Base-by-base conservation (phyloP, 176 grass and related monocot genomes). In the Carex littledalei region DNA sequence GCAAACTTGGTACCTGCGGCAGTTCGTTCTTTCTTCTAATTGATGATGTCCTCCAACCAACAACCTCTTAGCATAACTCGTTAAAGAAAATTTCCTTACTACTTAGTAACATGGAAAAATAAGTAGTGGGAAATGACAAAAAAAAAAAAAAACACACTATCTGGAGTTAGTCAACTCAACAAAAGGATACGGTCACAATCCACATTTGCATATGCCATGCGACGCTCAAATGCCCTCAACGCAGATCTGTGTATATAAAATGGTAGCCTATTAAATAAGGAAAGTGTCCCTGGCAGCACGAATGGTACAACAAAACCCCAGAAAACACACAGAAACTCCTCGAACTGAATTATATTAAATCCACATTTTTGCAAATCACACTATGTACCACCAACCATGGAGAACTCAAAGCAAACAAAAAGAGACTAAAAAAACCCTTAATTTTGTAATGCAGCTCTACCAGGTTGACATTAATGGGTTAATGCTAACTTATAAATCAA, bases 11-110 rank as follows among this genome's bases (percentile, higher is more conserved):
- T 85, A 98, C 96, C 86, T 92, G 85, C 26, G 93, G 96, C 37
- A 95, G 81, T 77, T 98, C 93, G 15, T 86, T 84, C 57, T 90
- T 94, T 87, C 91, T 94, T 92, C 96, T 93, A 55, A 94, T 95
- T 86, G 93, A 98, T 53, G 96, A 95, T 68, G 96, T 95, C 87
- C 96, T 91, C 96, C 96, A 98, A 79, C 96, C 96, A 88, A 95
- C 96, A 84, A 98, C 89, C 74, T 98, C 93, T 94, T 85, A 85
- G 84, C 85, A 89, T 22, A 50, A 75, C 55, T 81, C 34, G 70
- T 88, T 90, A 90, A 94, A 70, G 89, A 87, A 81, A 77, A 52
- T 12, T 5, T 4, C 17, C 61, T 84, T 4, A 21, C 62, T 47
- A 74, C 16, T 7, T 61, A n/a, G 2, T 85, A 60, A 74, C 37